Evolutionary conservation across 331 rosid species (phyloP), one percentile per base, ranked within the genome.

Genomic region (Erythrophleum ivorense): DNA sequence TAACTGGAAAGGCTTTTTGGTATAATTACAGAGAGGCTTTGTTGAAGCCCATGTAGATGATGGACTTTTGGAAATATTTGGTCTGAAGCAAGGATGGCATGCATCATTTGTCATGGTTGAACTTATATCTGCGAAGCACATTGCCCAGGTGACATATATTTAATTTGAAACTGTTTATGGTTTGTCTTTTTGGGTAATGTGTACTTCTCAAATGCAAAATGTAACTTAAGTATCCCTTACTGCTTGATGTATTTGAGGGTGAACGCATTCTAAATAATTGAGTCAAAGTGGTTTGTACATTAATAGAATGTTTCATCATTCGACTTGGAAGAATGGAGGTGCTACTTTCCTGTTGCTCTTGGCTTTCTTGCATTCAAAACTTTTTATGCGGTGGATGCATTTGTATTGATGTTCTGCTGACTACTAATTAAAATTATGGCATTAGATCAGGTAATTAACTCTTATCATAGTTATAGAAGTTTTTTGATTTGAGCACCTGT

Each of bases 31-130:
- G 99, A 91, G 81, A 86, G 97, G 93, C 63, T 96, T 94, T 85
- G 99, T 94, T 45, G 95, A 88, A 91, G 97, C 99, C 83, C 92
- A 94, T 54, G 98, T 89, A 2, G 92, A 94, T 82, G 99, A 96
- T 80, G 99, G 99, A 59, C 95, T 94, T 67, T 82, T 96, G 82
- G 99, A 96, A 88, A 81, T 96, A 74, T 96, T 96, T 85, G 99
- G 99, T 52, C 87, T 96, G 73, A 96, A 96, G 88, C 98, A 96
- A 82, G 98, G 97, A 78, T 96, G 99, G 99, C 99, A 96, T 88
- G 98, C 99, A 63, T 96, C 99, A 0, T 91, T 96, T 79, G 99
- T 96, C 59, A 94, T 96, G 99, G 94, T 91, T 77, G 98, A 96
- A 78, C 90, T 96, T 83, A 92, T 88, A 80, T 77, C 92, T 45